phyloP scores from a whole-genome alignment of 371 early-diverging fungal species.

The Coemansia sp. region DNA sequence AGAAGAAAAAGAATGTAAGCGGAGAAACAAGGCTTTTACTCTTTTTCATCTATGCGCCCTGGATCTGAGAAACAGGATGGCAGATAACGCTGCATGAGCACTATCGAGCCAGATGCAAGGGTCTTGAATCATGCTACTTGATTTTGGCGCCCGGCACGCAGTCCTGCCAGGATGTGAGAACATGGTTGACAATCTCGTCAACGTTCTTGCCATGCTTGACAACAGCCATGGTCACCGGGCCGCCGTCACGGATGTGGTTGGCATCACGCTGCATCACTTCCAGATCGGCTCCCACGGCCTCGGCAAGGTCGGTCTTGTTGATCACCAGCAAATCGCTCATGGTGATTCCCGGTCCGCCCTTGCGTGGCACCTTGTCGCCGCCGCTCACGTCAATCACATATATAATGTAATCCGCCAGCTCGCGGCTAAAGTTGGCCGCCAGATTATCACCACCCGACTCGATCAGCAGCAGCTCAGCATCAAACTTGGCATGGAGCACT shows the following conservation, averaged over 20 bases:
- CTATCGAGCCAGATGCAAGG: not conserved
- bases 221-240: constrained; percentile 81
- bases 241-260: constrained; percentile 80
- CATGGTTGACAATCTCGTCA: constrained; percentile 74
- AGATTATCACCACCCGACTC: constrained; percentile 94
- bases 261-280: constrained; percentile 89
- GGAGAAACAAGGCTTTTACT: too few relatives aligned
- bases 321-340: constrained; percentile 89
- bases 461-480: constrained; percentile 78
- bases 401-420: constrained; percentile 89
- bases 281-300: constrained; percentile 84
- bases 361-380: constrained; percentile 89
- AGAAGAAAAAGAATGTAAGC: too few relatives aligned
- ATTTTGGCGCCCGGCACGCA: constrained; percentile 47
- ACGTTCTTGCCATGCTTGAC: constrained; percentile 86
- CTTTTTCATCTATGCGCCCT: too few relatives aligned
- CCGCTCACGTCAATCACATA: constrained; percentile 96
- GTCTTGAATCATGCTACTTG: constrained; percentile 5
- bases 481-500: constrained; percentile 77
- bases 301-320: constrained; percentile 94
- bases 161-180: constrained; percentile 68
- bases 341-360: constrained; percentile 92
- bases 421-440: constrained; percentile 87
- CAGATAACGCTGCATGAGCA: not conserved
- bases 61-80: not conserved